phyloP scores from a whole-genome alignment of 192 early-diverging fungal genomes.

The Umbelopsis sp. region DNA sequence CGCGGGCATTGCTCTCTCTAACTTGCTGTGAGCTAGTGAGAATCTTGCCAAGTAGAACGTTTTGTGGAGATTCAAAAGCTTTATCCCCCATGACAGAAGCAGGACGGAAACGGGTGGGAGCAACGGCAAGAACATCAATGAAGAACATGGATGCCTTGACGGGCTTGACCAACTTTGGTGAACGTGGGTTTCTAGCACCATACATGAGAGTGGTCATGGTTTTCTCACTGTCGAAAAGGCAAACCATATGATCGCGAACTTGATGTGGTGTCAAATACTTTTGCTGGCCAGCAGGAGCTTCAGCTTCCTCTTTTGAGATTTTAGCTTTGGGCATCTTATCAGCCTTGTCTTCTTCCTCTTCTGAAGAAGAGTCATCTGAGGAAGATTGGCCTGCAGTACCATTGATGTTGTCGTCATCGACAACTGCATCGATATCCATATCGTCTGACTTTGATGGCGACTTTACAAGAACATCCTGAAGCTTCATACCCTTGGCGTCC shows the following conservation, averaged over 20 bases:
- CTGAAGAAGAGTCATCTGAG: conserved; percentile 12
- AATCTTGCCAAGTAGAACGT: conserved; percentile 82
- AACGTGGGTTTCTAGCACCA: conserved; percentile 63
- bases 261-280: conserved; percentile 73
- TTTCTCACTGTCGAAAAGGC: conserved; percentile 80
- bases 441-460: not conserved
- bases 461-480: conserved; percentile 17
- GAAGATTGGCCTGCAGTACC: not conserved
- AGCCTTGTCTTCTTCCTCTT: conserved; percentile 34
- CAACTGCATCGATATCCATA: not conserved
- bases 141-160: conserved; percentile 88
- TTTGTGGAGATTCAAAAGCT: conserved; percentile 94
- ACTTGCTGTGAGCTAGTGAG: conserved; percentile 79
- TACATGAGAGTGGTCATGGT: conserved; percentile 80
- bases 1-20: conserved; percentile 53
- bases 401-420: not conserved
- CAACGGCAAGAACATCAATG: conserved; percentile 86
- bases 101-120: conserved; percentile 94
- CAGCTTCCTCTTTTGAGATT: conserved; percentile 40
- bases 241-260: conserved; percentile 75
- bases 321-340: conserved; percentile 32
- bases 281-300: conserved; percentile 37
- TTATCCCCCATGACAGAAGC: conserved; percentile 89
- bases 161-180: conserved; percentile 38
- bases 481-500: conserved; percentile 57